These are phyloP conservation scores for Suhomyces tanzawaensis DNA, from an alignment of 805 yeast genomes.

Conservation along the genomic window DNA sequence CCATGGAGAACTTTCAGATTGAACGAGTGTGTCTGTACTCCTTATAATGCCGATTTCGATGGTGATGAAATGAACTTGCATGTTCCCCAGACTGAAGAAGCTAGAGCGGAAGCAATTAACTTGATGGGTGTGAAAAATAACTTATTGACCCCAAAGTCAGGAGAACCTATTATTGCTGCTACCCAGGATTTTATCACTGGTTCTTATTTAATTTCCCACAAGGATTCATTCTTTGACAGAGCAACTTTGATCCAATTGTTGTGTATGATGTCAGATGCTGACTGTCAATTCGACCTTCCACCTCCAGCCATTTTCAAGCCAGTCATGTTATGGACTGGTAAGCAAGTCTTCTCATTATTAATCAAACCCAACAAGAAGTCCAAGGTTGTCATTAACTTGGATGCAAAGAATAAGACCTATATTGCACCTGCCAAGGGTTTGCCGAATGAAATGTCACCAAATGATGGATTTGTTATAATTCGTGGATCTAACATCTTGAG, in stretches of 20 bases:
- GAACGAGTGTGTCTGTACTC: slow-evolving; percentile 98
- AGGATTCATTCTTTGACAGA: slow-evolving; percentile 89
- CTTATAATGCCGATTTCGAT: slow-evolving; percentile 98
- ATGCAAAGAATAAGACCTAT: slow-evolving; percentile 91
- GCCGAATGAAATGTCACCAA: slow-evolving; percentile 94
- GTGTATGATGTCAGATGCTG: slow-evolving; percentile 95
- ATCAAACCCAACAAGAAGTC: slow-evolving; percentile 78
- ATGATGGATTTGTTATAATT: slow-evolving; percentile 90
- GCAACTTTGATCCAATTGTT: slow-evolving; percentile 78
- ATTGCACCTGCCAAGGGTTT: slow-evolving; percentile 67
- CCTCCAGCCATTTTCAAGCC: slow-evolving; percentile 95
- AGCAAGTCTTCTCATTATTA: slow-evolving; percentile 85
- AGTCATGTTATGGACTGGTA: slow-evolving; percentile 91
- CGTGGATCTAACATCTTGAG: slow-evolving; percentile 84
- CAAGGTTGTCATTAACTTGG: slow-evolving; percentile 83
- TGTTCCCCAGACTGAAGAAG: slow-evolving; percentile 98
- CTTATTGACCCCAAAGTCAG: slow-evolving; percentile 91
- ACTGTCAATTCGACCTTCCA: slow-evolving; percentile 84
- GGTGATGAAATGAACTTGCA: slow-evolving; percentile 99
- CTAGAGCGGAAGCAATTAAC: slow-evolving; percentile 97
- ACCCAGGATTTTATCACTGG: slow-evolving; percentile 99
- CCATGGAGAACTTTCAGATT: slow-evolving; percentile 98
- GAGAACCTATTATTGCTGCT: slow-evolving; percentile 99
- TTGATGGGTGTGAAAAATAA: slow-evolving; percentile 98
- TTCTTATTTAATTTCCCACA: slow-evolving; percentile 85